phyloP scores from a whole-genome alignment of 306 rosid genomes.

The Glycine latifolia region DNA sequence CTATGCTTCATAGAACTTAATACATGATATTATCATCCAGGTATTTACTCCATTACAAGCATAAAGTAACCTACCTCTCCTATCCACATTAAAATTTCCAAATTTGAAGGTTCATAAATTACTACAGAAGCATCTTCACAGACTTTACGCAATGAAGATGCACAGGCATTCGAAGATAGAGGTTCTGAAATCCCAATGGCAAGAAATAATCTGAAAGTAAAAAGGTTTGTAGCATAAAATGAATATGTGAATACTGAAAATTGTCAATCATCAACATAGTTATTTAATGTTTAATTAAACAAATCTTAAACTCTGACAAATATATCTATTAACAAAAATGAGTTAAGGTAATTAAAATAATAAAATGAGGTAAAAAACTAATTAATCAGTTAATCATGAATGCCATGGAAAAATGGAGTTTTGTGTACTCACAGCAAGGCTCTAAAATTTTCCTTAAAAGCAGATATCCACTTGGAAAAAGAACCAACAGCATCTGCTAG shows the following conservation, averaged over 20 bases:
- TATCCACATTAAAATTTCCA: constrained; percentile 96
- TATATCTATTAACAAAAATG: constrained; percentile 34
- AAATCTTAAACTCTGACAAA: constrained; percentile 14
- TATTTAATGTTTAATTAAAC: constrained; percentile 32
- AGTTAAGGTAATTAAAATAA: constrained; percentile 28
- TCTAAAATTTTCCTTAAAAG: constrained; percentile 76
- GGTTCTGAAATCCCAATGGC: constrained; percentile 90
- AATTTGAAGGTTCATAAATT: constrained; percentile 85
- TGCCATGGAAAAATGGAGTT: constrained; percentile 40
- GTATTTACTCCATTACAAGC: constrained; percentile 33
- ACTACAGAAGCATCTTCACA: constrained; percentile 89
- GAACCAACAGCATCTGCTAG: constrained; percentile 93
- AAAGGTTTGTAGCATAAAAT: constrained; percentile 45
- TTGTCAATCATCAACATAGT: constrained; percentile 36
- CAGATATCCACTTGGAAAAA: constrained; percentile 83
- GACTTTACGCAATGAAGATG: constrained; percentile 86
- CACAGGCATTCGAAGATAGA: constrained; percentile 83
- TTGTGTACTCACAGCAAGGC: constrained; percentile 75
- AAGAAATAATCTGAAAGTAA: constrained; percentile 82
- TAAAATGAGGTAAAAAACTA: not conserved
- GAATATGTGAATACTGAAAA: constrained; percentile 38
- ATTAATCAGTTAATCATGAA: constrained; percentile 10
- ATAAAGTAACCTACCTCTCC: constrained; percentile 79
- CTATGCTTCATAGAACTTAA: constrained; percentile 32
- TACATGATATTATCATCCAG: constrained; percentile 33